These are phyloP conservation scores for Ogataea glucozyma DNA, from an alignment of 805 yeast species.

Conservation along the genomic window DNA sequence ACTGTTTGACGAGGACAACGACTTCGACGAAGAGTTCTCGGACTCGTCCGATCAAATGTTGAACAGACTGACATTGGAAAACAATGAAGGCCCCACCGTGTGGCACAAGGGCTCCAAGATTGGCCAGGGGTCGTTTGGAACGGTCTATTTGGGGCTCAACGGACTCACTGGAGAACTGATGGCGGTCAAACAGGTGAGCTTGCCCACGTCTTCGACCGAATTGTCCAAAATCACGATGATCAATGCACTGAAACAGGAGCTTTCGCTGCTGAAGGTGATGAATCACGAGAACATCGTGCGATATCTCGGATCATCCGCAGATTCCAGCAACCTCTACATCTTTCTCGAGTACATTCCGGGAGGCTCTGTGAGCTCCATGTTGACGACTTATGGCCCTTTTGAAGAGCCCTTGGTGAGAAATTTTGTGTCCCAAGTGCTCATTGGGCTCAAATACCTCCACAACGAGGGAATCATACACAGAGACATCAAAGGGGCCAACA, in stretches of 20 bases:
- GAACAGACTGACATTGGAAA: constrained; percentile 38
- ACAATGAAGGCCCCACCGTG: constrained; percentile 61
- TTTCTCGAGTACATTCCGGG: constrained; percentile 57
- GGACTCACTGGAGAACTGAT: constrained; percentile 90
- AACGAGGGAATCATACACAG: constrained; percentile 60
- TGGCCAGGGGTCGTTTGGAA: constrained; percentile 94
- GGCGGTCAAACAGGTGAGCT: constrained; percentile 94
- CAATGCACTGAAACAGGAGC: constrained; percentile 81
- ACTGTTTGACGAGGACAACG: constrained; percentile 44
- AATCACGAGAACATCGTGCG: constrained; percentile 93
- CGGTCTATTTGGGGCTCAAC: constrained; percentile 89
- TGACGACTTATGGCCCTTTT: constrained; percentile 59
- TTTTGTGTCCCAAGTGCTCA: constrained; percentile 53
- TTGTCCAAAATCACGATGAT: constrained; percentile 49
- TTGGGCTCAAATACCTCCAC: constrained; percentile 58
- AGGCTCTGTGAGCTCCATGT: constrained; percentile 53
- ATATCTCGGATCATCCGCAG: constrained; percentile 84
- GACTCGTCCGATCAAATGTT: constrained; percentile 42
- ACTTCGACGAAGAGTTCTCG: constrained; percentile 33
- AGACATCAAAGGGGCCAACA: constrained; percentile 67
- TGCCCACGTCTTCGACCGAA: constrained; percentile 46
- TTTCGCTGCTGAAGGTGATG: constrained; percentile 70
- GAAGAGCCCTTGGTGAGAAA: constrained; percentile 60
- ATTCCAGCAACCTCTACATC: constrained; percentile 70
- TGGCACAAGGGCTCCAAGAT: constrained; percentile 94